Base-by-base conservation (phyloP, 179 eudicot species). In the Beta corolliflora region DNA sequence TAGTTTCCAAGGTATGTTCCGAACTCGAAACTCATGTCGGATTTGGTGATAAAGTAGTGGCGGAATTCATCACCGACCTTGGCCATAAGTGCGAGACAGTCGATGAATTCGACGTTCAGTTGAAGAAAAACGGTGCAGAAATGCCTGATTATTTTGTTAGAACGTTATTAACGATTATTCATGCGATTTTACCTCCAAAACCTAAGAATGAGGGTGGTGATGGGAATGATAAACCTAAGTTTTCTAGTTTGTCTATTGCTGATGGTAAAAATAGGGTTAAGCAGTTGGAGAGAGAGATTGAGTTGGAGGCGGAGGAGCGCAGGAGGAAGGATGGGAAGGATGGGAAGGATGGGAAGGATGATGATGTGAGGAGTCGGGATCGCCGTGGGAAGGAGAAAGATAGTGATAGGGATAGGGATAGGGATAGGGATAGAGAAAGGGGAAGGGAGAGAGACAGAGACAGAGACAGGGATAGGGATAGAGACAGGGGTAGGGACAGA, bases 131-230 rank as follows among this genome's bases (percentile, higher is more conserved):
- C 21, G 98, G 97, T 3, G 96, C 96, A 0, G 99, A 94, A 45
- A 76, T 96, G 84, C 99, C 98, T 5, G 98, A 94, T 88, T 96
- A 96, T 29, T 93, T 96, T 71, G 93, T 92, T 0, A 83, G 86
- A 1, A 91, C 99, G 2, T 80, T 96, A 46, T 80, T 92, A 1
- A 94, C 91, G 0, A 88, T 94, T n/a, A 96, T 96, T 65, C 97
- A 94, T 71, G 97, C 99, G 0, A 92, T 96, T 84, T 78, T 94
- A 77, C 98, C 98, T 4, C 98, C 86, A 2, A 84, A 85, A 55
- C 78, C 83, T 45, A 85, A 87, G 50, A 41, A 29, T 3, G 67
- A 71, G 15, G 81, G 23, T 10, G 64, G 23, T 21, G 55, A 29
- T 13, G 83, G 65, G 25, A 87, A 71, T 50, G 78, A 81, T 45